Evolutionary conservation across 257 asterid genomes (phyloP).

Genomic region (Striga asiatica): DNA sequence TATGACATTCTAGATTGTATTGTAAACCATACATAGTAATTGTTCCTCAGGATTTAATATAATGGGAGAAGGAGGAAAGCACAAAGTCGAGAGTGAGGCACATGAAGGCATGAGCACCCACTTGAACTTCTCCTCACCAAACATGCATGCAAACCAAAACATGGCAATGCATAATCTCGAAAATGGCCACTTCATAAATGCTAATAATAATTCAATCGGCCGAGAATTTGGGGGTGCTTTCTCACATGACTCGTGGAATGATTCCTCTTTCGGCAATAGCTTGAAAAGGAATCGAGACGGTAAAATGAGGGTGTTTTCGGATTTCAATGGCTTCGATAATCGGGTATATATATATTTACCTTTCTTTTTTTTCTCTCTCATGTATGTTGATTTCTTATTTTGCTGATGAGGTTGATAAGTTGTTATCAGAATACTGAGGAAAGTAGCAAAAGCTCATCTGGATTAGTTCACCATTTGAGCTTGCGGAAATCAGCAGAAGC

Average conservation of each 20-base stretch:
- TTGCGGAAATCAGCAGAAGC: conserved; percentile 55
- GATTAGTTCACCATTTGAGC: conserved; percentile 71
- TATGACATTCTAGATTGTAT: too few species aligned
- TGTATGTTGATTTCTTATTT: not conserved
- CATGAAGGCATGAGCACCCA: conserved; percentile 37
- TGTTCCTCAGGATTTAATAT: conserved; percentile 58
- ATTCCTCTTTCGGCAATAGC: conserved; percentile 29
- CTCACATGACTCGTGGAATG: conserved; percentile 48
- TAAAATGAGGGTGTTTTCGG: conserved; percentile 45
- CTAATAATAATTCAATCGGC: conserved; percentile 9
- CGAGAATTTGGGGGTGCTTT: conserved; percentile 22
- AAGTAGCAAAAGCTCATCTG: conserved; percentile 24
- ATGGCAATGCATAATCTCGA: conserved; percentile 21
- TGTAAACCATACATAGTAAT: too few species aligned
- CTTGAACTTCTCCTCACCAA: conserved; percentile 62
- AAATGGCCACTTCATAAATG: conserved; percentile 21
- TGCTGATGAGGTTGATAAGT: not conserved
- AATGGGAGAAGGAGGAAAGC: too few species aligned
- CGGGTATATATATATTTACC: conserved; percentile 25
- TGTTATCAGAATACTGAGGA: conserved; percentile 10
- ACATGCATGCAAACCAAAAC: conserved; percentile 39
- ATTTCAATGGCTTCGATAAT: conserved; percentile 33
- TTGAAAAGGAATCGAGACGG: conserved; percentile 59
- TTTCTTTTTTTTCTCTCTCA: not conserved
- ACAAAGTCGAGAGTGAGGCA: too few species aligned